These are phyloP conservation scores for Cryphonectria naterciae DNA, from an alignment of 2,329 filamentous ascomycete species.

Conservation along the genomic window DNA sequence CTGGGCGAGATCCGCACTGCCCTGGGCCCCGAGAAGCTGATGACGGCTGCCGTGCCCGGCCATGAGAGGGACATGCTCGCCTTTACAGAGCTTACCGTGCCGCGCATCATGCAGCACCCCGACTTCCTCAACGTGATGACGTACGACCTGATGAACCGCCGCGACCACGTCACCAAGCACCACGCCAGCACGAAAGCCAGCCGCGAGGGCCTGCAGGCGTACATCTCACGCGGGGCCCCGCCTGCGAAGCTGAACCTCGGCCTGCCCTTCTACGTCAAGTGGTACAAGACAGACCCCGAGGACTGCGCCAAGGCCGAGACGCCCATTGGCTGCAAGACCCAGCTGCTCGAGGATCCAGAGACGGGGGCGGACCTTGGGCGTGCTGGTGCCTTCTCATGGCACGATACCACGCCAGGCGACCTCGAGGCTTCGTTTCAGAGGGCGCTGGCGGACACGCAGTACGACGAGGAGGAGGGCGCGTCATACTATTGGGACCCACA, in stretches of 20 bases:
- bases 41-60: conserved; percentile 71
- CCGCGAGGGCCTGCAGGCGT: conserved; percentile 59
- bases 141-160: conserved; percentile 75
- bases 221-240: conserved; percentile 60
- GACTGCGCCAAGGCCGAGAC: conserved; percentile 47
- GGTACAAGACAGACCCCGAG: conserved; percentile 59
- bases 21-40: conserved; percentile 60
- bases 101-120: conserved; percentile 61
- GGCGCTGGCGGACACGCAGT: conserved; percentile 56
- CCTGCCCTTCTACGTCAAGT: conserved; percentile 72
- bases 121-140: conserved; percentile 63
- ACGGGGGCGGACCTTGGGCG: conserved; percentile 63
- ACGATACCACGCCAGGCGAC: conserved; percentile 56
- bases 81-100: conserved; percentile 60
- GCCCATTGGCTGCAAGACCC: conserved; percentile 63
- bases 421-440: conserved; percentile 60
- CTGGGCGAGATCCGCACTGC: conserved; percentile 61
- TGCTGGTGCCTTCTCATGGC: conserved; percentile 60
- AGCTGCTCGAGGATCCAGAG: conserved; percentile 60
- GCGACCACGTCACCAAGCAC: conserved; percentile 68
- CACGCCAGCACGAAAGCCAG: conserved; percentile 63
- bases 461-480: conserved; percentile 63
- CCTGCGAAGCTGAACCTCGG: conserved; percentile 65
- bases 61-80: conserved; percentile 68
- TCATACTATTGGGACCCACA: conserved; percentile 69